Evolutionary conservation across 129 eudicot genomes (phyloP), one percentile per base, ranked within the genome.

Genomic region (Pittosporum tobira): DNA sequence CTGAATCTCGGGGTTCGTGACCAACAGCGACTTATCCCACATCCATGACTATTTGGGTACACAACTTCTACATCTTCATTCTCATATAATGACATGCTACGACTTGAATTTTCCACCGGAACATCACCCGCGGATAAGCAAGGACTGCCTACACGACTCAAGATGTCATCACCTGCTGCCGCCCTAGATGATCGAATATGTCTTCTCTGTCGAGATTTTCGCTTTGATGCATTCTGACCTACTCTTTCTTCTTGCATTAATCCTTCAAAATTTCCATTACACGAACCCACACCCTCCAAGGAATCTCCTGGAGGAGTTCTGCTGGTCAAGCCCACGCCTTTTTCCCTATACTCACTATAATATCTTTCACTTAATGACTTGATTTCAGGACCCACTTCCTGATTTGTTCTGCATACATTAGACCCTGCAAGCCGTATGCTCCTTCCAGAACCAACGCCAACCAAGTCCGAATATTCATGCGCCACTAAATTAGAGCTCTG

Each of bases 21-120:
- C 95, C 98, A 82, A 64, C 98, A 90, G 37, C 80, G 70, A 60
- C 94, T 78, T 40, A 83, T 68, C 47, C 94, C 86, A 27, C 94
- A 90, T 46, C 95, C 87, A 48, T 66, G 69, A 29, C 74, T 70
- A 69, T 75, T 68, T 6, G 64, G 63, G 8, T 78, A 82, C 40
- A 73, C 64, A 68, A 61, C 72, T 58, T 85, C 84, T 53, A 27
- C 45, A 57, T 75, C 83, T 44, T 71, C 84, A 56, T 77, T 72
- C n/a, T 60, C 82, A 57, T 59, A 76, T 31, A 79, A 48, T 44
- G 81, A 73, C 4, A 66, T 45, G 59, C 73, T 71, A 23, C 25
- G 69, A 50, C 75, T 75, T 20, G 96, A 74, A 43, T 70, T 79
- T 21, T 71, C 85, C 36, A 64, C 62, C 30, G 75, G 69, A 49